These are phyloP conservation scores for Blastomyces parvus DNA, from an alignment of 2,329 filamentous ascomycete genomes.

Conservation along the genomic window DNA sequence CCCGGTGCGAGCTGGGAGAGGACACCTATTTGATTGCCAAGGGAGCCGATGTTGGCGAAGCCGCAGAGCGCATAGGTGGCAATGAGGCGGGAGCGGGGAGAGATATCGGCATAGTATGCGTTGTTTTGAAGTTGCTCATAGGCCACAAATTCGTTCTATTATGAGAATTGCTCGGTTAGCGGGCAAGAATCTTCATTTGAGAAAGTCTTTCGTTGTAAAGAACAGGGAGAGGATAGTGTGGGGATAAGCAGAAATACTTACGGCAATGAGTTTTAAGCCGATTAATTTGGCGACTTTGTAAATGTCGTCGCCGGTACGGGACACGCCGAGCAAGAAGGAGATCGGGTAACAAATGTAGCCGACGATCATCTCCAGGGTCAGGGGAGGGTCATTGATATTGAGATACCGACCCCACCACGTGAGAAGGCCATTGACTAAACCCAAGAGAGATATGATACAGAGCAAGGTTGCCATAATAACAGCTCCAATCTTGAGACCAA, in stretches of 20 bases:
- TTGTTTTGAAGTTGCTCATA: constrained; percentile 50
- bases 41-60: constrained; percentile 77
- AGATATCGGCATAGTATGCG: constrained; percentile 48
- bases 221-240: background rate
- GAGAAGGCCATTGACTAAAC: constrained; percentile 63
- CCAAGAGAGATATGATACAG: constrained; percentile 71
- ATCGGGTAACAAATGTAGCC: constrained; percentile 71
- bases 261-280: constrained; percentile 71
- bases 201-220: background rate
- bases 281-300: constrained; percentile 69
- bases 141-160: constrained; percentile 66
- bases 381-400: constrained; percentile 57
- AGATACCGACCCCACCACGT: constrained; percentile 78
- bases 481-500: constrained; percentile 76
- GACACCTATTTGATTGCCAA: constrained; percentile 85
- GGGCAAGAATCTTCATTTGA: constrained; percentile 2
- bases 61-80: constrained; percentile 75
- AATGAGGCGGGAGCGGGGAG: constrained; percentile 64
- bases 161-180: constrained; percentile 4
- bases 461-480: constrained; percentile 74
- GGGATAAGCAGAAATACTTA: constrained; percentile 30
- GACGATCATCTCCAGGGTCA: constrained; percentile 66
- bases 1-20: constrained; percentile 69
- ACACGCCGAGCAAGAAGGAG: constrained; percentile 72
- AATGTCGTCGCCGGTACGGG: constrained; percentile 51